phyloP scores from a whole-genome alignment of 768 basidiomycete genomes.

The Naganishia friedmannii region DNA sequence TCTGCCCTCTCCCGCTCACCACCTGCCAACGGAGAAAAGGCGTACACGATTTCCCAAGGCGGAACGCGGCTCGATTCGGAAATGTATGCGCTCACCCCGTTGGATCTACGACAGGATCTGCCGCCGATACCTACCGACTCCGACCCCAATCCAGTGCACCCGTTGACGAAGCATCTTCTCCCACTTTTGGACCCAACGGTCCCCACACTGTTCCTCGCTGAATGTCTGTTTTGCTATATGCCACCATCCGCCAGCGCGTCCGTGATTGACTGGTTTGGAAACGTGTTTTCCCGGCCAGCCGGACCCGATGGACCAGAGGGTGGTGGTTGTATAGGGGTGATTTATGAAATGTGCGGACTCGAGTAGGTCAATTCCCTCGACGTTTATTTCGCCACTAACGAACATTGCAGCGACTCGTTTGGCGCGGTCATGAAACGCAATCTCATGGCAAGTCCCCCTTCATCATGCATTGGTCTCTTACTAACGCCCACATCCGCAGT shows the following conservation, averaged over 20 bases:
- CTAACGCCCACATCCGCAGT: constrained; percentile 52
- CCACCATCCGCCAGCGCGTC: constrained; percentile 59
- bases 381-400: neutral
- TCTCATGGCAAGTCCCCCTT: constrained; percentile 61
- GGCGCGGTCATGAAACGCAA: constrained; percentile 91
- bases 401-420: constrained; percentile 63
- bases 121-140: neutral
- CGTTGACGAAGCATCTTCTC: constrained; percentile 29
- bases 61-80: constrained; percentile 58
- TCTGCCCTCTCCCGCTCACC: constrained; percentile 16
- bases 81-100: constrained; percentile 66
- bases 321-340: constrained; percentile 57
- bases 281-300: constrained; percentile 54
- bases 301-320: constrained; percentile 6
- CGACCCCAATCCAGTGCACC: neutral
- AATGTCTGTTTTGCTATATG: constrained; percentile 93
- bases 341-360: constrained; percentile 93
- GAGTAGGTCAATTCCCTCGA: constrained; percentile 49
- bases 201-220: constrained; percentile 83
- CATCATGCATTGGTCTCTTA: neutral
- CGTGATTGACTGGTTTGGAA: constrained; percentile 71
- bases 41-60: constrained; percentile 38
- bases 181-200: constrained; percentile 59
- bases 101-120: constrained; percentile 65
- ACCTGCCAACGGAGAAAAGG: neutral